phyloP scores from a whole-genome alignment of 2,329 filamentous ascomycete genomes.

The Exserohilum turcica region DNA sequence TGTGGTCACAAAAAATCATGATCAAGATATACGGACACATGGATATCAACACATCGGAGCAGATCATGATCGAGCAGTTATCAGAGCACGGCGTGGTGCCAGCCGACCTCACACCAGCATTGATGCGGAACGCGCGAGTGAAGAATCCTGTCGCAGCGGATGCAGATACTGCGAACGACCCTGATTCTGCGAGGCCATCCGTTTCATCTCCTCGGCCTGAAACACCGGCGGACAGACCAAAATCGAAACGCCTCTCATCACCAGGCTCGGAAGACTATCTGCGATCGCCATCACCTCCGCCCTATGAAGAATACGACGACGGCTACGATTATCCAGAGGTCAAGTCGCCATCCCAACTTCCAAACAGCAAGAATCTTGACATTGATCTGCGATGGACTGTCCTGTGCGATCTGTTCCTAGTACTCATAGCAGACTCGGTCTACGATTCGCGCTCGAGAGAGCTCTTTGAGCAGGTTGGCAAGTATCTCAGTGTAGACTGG shows the following conservation, averaged over 20 bases:
- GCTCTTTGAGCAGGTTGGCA: slow-evolving; percentile 81
- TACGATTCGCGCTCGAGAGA: slow-evolving; percentile 89
- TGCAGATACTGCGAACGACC: slow-evolving; percentile 18
- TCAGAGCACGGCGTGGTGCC: slow-evolving; percentile 89
- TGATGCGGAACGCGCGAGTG: slow-evolving; percentile 91
- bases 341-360: slow-evolving; percentile 80
- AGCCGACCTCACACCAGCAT: slow-evolving; percentile 77
- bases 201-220: slow-evolving; percentile 41
- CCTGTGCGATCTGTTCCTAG: slow-evolving; percentile 90
- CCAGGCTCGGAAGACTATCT: slow-evolving; percentile 37
- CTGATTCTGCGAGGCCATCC: slow-evolving; percentile 42
- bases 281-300: slow-evolving; percentile 59
- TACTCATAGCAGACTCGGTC: slow-evolving; percentile 92
- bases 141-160: slow-evolving; percentile 83
- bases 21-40: slow-evolving; percentile 91
- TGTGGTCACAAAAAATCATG: slow-evolving; percentile 99
- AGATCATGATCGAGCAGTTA: slow-evolving; percentile 98
- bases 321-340: slow-evolving; percentile 80
- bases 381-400: slow-evolving; percentile 98
- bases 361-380: slow-evolving; percentile 81
- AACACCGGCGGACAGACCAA: slow-evolving; percentile 24
- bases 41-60: slow-evolving; percentile 89
- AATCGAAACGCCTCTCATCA: slow-evolving; percentile 40
- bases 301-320: slow-evolving; percentile 66
- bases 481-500: slow-evolving; percentile 81